phyloP scores from a whole-genome alignment of 1,284 basidiomycete species.

The Anthracocystis walkeri region DNA sequence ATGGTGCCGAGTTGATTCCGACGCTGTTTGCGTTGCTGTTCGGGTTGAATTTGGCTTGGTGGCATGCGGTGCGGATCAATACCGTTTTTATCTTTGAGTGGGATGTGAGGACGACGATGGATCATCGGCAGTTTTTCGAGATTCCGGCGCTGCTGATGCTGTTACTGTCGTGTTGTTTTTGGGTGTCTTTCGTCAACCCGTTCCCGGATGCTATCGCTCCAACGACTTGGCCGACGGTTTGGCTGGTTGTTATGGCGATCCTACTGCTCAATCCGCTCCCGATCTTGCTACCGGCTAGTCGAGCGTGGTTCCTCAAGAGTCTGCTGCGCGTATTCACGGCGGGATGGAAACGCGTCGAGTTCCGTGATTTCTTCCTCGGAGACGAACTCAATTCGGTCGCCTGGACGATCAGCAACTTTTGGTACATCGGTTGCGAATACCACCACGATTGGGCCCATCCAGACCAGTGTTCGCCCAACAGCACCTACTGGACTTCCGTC shows the following conservation, averaged over 20 bases:
- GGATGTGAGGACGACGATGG: constrained; percentile 80
- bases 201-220: constrained; percentile 62
- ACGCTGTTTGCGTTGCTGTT: constrained; percentile 82
- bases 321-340: constrained; percentile 75
- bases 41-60: constrained; percentile 81
- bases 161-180: constrained; percentile 84
- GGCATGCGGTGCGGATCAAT: constrained; percentile 83
- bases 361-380: constrained; percentile 69
- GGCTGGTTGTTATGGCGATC: constrained; percentile 78
- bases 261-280: constrained; percentile 83
- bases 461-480: constrained; percentile 53
- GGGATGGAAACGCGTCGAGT: constrained; percentile 73
- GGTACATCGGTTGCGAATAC: constrained; percentile 79
- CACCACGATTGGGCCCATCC: constrained; percentile 61
- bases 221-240: constrained; percentile 82
- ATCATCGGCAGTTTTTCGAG: constrained; percentile 85
- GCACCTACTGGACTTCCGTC: constrained; percentile 71
- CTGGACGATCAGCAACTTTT: constrained; percentile 70
- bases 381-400: constrained; percentile 70
- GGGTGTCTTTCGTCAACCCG: constrained; percentile 79
- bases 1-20: constrained; percentile 81
- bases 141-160: constrained; percentile 82
- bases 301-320: constrained; percentile 83
- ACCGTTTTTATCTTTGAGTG: constrained; percentile 85
- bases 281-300: constrained; percentile 76